phyloP scores from a whole-genome alignment of 805 yeast genomes.

The Jamesozyma spencerorum region DNA sequence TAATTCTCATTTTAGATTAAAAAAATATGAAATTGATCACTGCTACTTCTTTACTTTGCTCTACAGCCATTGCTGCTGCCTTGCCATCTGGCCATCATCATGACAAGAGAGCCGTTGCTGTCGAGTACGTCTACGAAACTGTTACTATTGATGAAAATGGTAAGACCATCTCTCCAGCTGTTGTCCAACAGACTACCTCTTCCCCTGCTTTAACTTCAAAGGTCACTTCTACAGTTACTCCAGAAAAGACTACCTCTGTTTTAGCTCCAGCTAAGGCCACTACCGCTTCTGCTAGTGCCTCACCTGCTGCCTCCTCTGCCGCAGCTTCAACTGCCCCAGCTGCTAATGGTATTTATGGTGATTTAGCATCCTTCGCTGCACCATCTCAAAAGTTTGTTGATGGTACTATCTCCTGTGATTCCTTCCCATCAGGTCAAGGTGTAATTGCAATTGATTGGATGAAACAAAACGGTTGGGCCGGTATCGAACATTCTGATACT shows the following conservation, averaged over 20 bases:
- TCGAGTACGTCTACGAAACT: constrained; percentile 45
- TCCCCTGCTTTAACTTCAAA: not conserved
- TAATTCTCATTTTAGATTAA: not conserved
- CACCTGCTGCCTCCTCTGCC: constrained; percentile 2
- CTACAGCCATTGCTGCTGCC: constrained; percentile 23
- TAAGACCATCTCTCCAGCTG: constrained; percentile 31
- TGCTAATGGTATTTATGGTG: constrained; percentile 42
- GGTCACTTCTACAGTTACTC: not conserved
- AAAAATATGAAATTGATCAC: constrained; percentile 29
- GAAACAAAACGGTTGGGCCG: constrained; percentile 40
- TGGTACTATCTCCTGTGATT: constrained; percentile 55
- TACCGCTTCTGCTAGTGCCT: constrained; percentile 3
- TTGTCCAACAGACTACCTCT: constrained; percentile 1
- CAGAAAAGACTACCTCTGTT: constrained; percentile 2
- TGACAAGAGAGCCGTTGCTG: constrained; percentile 40
- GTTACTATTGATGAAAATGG: constrained; percentile 60
- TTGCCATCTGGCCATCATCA: constrained; percentile 39
- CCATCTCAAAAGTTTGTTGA: constrained; percentile 53
- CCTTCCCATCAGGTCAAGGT: constrained; percentile 64
- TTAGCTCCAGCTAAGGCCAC: not conserved
- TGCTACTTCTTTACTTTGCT: constrained; percentile 20
- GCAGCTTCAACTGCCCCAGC: constrained; percentile 1
- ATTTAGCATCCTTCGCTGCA: constrained; percentile 43
- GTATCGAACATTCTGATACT: constrained; percentile 54
- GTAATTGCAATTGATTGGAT: constrained; percentile 51